Evolutionary conservation across 805 yeast species (phyloP).

Genomic region (Cyberlindnera sargentensis): DNA sequence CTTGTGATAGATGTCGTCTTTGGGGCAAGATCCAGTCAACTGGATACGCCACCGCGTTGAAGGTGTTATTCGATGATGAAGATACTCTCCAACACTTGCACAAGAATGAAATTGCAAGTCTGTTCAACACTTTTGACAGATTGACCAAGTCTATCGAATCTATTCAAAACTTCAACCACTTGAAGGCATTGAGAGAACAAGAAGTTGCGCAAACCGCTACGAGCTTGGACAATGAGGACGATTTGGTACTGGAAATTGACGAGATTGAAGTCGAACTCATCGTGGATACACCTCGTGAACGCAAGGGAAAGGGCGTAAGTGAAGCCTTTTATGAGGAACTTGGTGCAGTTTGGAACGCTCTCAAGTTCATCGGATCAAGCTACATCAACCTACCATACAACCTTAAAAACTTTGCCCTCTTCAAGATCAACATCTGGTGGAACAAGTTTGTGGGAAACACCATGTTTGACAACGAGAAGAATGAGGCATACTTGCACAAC

Average conservation of each 20-base stretch:
- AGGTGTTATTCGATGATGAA: slow-evolving; percentile 71
- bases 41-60: slow-evolving; percentile 96
- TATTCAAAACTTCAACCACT: slow-evolving; percentile 58
- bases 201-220: slow-evolving; percentile 2
- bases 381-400: slow-evolving; percentile 66
- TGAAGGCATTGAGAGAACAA: slow-evolving; percentile 31
- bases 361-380: slow-evolving; percentile 56
- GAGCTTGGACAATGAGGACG: slow-evolving; percentile 8
- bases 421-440: slow-evolving; percentile 57
- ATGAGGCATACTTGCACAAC: slow-evolving; percentile 16
- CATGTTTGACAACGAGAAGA: slow-evolving; percentile 21
- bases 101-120: slow-evolving; percentile 80
- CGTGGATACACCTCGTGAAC: too few relatives aligned
- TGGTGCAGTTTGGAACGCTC: slow-evolving; percentile 47
- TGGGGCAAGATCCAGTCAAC: slow-evolving; percentile 98
- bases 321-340: slow-evolving; percentile 47
- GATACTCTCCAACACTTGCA: slow-evolving; percentile 49
- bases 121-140: slow-evolving; percentile 88
- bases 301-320: slow-evolving; percentile 9
- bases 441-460: slow-evolving; percentile 59
- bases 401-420: slow-evolving; percentile 42
- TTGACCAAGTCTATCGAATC: slow-evolving; percentile 78
- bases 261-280: neutral
- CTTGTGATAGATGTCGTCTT: slow-evolving; percentile 93
- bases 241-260: slow-evolving; percentile 1